Base-by-base conservation (phyloP, 78 protist genomes). In the Cavenderia fasciculata region DNA sequence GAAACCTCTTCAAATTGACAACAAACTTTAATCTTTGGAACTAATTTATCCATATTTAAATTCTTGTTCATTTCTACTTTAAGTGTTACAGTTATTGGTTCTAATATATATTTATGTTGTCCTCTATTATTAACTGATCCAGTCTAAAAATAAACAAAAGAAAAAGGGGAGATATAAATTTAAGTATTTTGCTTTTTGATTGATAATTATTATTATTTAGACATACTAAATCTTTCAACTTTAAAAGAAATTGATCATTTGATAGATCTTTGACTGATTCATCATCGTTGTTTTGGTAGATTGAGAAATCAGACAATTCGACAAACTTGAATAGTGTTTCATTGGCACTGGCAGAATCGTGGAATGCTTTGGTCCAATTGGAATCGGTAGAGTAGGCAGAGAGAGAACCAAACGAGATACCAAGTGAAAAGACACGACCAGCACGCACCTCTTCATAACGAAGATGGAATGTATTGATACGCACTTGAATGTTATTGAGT, bases 321-420 rank as follows among this genome's bases (percentile, higher is more conserved):
- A 82, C 65, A 68, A 57, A 82, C 33, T 82, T 82, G 34, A 43
- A 82, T n/a, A 82, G 33, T 41, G 78, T 71, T 21, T 49, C 88
- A 10, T 36, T 40, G 36, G 4, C 33, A 10, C 2, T 46, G 33
- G 44, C 36, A 34, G 29, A 33, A n/a, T 65, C n/a, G 46, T 47
- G 5, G 21, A 0, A 29, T 54, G 2, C 36, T n/a, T 16, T 12
- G 1, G 6, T 23, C 56, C 52, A 77, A 34, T 62, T 62, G 7
- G 25, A 4, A 47, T 77, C 87, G 0, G 74, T 63, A 4, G 87
- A 69, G 23, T 44, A 62, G 23, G 90, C 90, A 4, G 76, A 41
- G 11, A 82, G 61, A 43, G 90, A 82, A 27, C 78, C 78, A 82
- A 82, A 82, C n/a, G 78, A 68, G 18, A 82, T 12, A 68, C 90